Percentiles rank a stretch among this genome's conserved stretches.
Evolutionary conservation across 768 basidiomycete genomes (phyloP).

Genomic region (Lepiota venenata): DNA sequence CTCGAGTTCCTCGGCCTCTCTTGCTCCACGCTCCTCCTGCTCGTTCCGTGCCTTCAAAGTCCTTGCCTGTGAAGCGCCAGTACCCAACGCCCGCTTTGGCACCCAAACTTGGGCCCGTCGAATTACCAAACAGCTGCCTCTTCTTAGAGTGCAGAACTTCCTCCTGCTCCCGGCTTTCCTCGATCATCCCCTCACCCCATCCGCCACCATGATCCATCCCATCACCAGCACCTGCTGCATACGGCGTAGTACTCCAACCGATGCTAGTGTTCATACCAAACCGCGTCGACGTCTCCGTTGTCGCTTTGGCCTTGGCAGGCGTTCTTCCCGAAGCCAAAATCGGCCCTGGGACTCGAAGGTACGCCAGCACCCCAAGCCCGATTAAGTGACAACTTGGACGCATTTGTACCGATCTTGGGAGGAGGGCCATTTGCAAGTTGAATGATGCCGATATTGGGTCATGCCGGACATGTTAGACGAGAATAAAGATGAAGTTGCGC

Average conservation of each 20-base stretch:
- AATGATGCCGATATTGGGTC: background rate
- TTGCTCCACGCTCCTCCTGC: conserved; percentile 1
- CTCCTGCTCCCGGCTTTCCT: background rate
- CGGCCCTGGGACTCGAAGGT: background rate
- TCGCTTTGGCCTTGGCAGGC: conserved; percentile 2
- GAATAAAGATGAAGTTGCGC: background rate
- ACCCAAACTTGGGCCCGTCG: background rate
- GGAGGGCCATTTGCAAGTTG: background rate
- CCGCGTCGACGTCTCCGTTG: background rate
- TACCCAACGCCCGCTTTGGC: background rate
- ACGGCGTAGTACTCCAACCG: conserved; percentile 1
- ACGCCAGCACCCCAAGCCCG: background rate
- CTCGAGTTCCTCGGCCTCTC: background rate
- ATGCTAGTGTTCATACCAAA: conserved; percentile 2
- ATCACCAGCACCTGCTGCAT: background rate
- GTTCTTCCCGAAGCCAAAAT: conserved; percentile 1
- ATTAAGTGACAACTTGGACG: background rate
- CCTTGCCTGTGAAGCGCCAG: background rate
- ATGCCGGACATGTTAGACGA: background rate
- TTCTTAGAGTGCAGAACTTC: conserved; percentile 1
- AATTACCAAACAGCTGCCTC: conserved; percentile 1
- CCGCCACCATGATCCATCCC: background rate
- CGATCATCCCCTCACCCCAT: background rate
- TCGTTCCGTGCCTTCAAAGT: conserved; percentile 2
- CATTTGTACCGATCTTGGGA: background rate